Percentiles rank a stretch among this genome's conserved stretches.
Evolutionary conservation across 495 filamentous ascomycete genomes (phyloP).

Genomic region (Paragyromitra xinjiangensis): DNA sequence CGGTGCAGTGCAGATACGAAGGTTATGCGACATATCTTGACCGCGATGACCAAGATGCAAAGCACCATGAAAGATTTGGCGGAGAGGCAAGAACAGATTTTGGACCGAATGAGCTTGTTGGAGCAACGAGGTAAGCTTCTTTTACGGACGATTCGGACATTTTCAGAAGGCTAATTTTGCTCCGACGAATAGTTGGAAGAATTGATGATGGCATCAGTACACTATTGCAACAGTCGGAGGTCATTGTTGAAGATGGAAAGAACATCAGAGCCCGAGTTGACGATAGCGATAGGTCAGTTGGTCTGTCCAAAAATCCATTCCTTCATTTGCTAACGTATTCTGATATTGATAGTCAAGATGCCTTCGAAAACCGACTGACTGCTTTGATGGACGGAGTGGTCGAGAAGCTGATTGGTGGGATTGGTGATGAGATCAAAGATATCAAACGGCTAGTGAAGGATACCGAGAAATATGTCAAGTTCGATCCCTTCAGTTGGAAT

Average conservation of each 20-base stretch:
- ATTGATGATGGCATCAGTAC: constrained; percentile 55
- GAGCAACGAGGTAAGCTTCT: constrained; percentile 56
- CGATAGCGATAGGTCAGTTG: constrained; percentile 56
- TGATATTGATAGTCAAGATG: constrained; percentile 55
- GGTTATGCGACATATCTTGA: constrained; percentile 55
- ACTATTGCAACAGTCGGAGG: constrained; percentile 56
- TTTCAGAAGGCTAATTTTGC: constrained; percentile 24
- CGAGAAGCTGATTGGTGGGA: constrained; percentile 57
- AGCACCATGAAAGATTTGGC: constrained; percentile 58
- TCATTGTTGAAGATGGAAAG: constrained; percentile 56
- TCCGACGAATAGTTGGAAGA: constrained; percentile 43
- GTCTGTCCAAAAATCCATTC: constrained; percentile 34
- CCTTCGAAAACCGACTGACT: constrained; percentile 57
- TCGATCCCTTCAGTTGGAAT: constrained; percentile 55
- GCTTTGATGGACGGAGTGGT: constrained; percentile 57
- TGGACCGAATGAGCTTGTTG: constrained; percentile 56
- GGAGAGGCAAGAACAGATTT: constrained; percentile 57
- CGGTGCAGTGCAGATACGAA: constrained; percentile 53
- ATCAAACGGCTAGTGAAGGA: constrained; percentile 57
- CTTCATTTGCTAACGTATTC: constrained; percentile 46
- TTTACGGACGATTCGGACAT: constrained; percentile 2
- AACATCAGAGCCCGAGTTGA: constrained; percentile 56
- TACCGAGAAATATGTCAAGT: constrained; percentile 54
- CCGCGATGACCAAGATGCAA: constrained; percentile 57
- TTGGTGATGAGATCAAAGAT: constrained; percentile 57